phyloP scores from a whole-genome alignment of 2,329 filamentous ascomycete species.

The Dichotomopilus funicola region DNA sequence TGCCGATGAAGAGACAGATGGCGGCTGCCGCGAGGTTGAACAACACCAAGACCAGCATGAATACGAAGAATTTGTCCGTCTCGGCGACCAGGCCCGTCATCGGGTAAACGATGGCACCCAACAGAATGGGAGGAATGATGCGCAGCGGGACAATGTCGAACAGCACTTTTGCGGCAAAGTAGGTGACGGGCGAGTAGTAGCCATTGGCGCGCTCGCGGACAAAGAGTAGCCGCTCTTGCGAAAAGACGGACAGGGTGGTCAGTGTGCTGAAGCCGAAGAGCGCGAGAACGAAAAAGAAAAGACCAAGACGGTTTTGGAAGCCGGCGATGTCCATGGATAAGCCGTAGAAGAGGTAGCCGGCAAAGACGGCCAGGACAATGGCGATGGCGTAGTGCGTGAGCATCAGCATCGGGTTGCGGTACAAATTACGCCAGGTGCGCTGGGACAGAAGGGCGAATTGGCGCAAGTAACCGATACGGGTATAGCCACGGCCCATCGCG shows the following conservation, averaged over 20 bases:
- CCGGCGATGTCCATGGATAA: conserved; percentile 93
- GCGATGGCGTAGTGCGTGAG: conserved; percentile 96
- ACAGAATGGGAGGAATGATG: conserved; percentile 87
- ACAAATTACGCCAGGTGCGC: conserved; percentile 94
- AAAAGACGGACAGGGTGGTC: conserved; percentile 89
- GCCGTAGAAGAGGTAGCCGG: conserved; percentile 93
- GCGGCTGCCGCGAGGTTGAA: conserved; percentile 94
- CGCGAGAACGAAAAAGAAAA: conserved; percentile 96
- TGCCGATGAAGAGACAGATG: conserved; percentile 93
- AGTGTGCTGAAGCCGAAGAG: conserved; percentile 96
- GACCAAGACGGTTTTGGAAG: conserved; percentile 92
- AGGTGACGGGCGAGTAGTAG: conserved; percentile 89
- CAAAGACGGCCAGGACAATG: conserved; percentile 87
- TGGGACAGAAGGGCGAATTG: conserved; percentile 88
- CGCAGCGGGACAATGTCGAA: conserved; percentile 95
- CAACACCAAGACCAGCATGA: conserved; percentile 83
- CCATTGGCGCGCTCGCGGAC: conserved; percentile 91
- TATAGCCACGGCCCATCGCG: conserved; percentile 70
- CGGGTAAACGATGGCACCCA: conserved; percentile 92
- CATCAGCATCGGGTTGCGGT: conserved; percentile 97
- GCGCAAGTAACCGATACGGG: conserved; percentile 67
- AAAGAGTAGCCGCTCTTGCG: conserved; percentile 82
- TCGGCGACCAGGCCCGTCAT: conserved; percentile 92
- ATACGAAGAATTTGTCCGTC: conserved; percentile 78
- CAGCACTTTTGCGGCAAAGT: conserved; percentile 94